Evolutionary conservation across 1,284 basidiomycete genomes (phyloP).

Genomic region (Trichosporon sp.): DNA sequence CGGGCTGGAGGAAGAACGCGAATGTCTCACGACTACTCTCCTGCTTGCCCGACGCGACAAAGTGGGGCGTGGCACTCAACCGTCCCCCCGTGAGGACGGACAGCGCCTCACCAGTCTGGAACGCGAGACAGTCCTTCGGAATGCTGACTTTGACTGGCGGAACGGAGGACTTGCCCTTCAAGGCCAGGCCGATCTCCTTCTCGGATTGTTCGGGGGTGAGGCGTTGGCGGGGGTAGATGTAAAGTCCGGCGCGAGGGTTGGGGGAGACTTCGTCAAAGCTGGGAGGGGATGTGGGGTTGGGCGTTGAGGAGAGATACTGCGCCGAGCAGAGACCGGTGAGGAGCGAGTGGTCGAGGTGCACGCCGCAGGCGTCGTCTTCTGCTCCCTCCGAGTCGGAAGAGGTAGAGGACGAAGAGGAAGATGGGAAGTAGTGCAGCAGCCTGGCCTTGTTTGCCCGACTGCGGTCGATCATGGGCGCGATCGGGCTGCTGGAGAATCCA

Average conservation of each 20-base stretch:
- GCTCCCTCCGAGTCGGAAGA: conserved; percentile 58
- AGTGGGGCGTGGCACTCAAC: conserved; percentile 85
- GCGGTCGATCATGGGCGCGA: conserved; percentile 50
- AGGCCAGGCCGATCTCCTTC: conserved; percentile 3
- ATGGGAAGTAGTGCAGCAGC: conserved; percentile 85
- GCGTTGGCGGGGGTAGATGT: conserved; percentile 73
- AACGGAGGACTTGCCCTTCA: not conserved
- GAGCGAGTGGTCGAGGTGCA: conserved; percentile 73
- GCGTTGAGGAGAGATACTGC: conserved; percentile 20
- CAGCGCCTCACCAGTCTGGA: conserved; percentile 91
- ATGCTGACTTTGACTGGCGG: conserved; percentile 77
- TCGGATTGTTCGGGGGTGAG: conserved; percentile 3
- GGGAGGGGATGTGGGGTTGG: too few relatives aligned
- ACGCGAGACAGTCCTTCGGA: conserved; percentile 68
- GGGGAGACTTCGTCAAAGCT: conserved; percentile 7
- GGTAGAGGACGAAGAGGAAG: conserved; percentile 9
- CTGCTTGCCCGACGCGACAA: conserved; percentile 63
- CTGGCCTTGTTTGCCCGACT: conserved; percentile 64
- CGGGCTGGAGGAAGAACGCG: conserved; percentile 87
- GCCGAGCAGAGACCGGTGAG: conserved; percentile 75
- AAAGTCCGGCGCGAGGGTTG: conserved; percentile 68
- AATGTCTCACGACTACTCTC: conserved; percentile 75
- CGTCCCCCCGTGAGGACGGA: conserved; percentile 73
- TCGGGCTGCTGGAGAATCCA: conserved; percentile 63
- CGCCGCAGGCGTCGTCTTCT: conserved; percentile 70